Base-by-base conservation (phyloP, 805 yeast genomes). In the Starmerella riodocensis region DNA sequence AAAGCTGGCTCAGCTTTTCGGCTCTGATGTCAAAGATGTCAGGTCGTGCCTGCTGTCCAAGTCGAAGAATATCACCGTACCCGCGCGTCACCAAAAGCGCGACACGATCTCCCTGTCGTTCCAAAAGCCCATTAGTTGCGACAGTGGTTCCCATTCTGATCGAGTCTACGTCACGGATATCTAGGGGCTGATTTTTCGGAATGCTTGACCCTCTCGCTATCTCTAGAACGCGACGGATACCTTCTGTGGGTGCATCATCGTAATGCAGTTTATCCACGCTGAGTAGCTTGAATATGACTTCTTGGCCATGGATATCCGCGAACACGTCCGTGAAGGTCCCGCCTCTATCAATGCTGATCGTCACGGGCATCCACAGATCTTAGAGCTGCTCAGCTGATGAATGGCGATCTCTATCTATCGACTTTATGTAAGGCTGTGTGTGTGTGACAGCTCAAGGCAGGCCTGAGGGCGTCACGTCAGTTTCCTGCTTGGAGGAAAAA, bases 41-140 rank as follows among this genome's bases (percentile, higher is more conserved):
- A 2, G 97, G 97, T 52, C 97, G 68, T 2, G 94, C 73, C 57
- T 88, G 97, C 54, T 83, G 85, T 2, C 97, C 97, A 49, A 88
- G 86, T 2, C 66, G 60, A 45, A 88, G 63, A 29, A 81, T 74
- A 54, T 88, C 96, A 49, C 73, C 73, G 60, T 84, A 88, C 0
- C 96, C 98, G 52, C 75, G 78, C 13, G 96, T 82, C 2, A 93
- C 84, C 4, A 86, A 59, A 43, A 88, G 66, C 1, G 91, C 93
- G 50, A 93, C 86, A 24, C 74, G 64, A 41, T 85, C 93, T 37
- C 97, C 98, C 54, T 85, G 85, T 46, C 97, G 69, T 55, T 88
- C 97, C 43, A 88, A 66, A 25, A 91, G 67, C 1, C 97, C 95
- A 61, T 88, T 88, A 6, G 97, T 88, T 2, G 98, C 97, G 9